These are phyloP conservation scores for Blastobotrys aristatus DNA, from an alignment of 1,139 yeast genomes.

Conservation along the genomic window DNA sequence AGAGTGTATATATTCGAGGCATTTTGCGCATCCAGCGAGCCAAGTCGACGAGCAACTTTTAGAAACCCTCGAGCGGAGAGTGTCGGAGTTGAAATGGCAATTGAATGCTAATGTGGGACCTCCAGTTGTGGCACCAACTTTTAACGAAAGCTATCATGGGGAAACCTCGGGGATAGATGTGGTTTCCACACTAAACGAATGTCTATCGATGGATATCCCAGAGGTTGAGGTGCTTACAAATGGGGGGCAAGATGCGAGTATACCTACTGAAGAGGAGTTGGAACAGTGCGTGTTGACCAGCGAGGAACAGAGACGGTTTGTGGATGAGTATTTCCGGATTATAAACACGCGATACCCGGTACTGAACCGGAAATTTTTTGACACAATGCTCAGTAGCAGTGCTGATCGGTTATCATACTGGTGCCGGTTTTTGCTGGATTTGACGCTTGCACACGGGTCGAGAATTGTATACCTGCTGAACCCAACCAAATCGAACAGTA, in stretches of 20 bases:
- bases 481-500: not conserved
- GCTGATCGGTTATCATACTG: constrained; percentile 2
- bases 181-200: constrained; percentile 12
- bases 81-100: constrained; percentile 6
- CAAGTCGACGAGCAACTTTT: constrained; percentile 8
- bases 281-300: not conserved
- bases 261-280: not conserved
- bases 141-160: constrained; percentile 4
- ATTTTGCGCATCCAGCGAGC: constrained; percentile 6
- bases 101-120: not conserved
- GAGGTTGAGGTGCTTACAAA: constrained; percentile 10
- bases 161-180: constrained; percentile 16
- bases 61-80: constrained; percentile 12
- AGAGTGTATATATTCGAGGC: constrained; percentile 14
- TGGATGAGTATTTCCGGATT: constrained; percentile 10
- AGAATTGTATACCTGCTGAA: not conserved
- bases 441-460: not conserved
- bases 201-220: constrained; percentile 16
- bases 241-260: not conserved
- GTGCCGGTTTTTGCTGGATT: constrained; percentile 17
- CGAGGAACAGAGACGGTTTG: not conserved
- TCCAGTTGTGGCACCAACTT: not conserved
- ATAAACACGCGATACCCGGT: constrained; percentile 1
- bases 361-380: not conserved
- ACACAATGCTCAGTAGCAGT: not conserved